Evolutionary conservation across 2,329 filamentous ascomycete genomes (phyloP).

Genomic region (Aspergillus fructus): DNA sequence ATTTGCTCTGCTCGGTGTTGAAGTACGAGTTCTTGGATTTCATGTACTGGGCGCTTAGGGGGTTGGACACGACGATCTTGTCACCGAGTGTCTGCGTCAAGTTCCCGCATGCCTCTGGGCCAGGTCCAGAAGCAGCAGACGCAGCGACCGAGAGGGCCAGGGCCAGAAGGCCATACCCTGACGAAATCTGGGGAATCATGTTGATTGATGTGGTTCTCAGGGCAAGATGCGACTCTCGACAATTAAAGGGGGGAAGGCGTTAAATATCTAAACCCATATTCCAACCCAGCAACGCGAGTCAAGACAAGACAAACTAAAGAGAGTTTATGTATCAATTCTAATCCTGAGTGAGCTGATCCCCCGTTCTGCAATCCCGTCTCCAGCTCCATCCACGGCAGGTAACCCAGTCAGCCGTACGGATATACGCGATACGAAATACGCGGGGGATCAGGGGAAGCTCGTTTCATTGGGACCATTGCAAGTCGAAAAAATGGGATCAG

Average conservation of each 20-base stretch:
- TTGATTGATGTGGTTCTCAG: no score
- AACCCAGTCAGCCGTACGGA: no score
- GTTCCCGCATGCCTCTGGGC: conserved; percentile 1
- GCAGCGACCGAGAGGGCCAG: not conserved
- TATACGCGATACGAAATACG: not conserved
- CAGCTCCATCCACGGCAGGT: no score
- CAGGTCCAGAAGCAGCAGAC: not conserved
- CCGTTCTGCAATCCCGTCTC: no score
- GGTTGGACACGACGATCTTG: conserved; percentile 1
- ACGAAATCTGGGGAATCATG: not conserved
- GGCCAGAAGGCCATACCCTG: not conserved
- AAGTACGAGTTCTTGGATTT: not conserved
- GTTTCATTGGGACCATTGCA: not conserved
- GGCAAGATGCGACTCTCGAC: not conserved
- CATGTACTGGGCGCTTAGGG: not conserved
- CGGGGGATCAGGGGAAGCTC: not conserved
- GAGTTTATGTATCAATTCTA: no score
- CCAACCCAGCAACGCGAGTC: no score
- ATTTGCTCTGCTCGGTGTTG: conserved; percentile 9
- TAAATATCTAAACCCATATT: no score
- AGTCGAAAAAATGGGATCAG: not conserved
- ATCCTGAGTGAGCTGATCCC: no score
- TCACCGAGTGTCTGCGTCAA: not conserved
- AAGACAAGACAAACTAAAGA: no score
- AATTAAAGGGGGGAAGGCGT: not conserved